Evolutionary conservation across 164 flowering plant species (phyloP).

Genomic region (Vitis rupestris): DNA sequence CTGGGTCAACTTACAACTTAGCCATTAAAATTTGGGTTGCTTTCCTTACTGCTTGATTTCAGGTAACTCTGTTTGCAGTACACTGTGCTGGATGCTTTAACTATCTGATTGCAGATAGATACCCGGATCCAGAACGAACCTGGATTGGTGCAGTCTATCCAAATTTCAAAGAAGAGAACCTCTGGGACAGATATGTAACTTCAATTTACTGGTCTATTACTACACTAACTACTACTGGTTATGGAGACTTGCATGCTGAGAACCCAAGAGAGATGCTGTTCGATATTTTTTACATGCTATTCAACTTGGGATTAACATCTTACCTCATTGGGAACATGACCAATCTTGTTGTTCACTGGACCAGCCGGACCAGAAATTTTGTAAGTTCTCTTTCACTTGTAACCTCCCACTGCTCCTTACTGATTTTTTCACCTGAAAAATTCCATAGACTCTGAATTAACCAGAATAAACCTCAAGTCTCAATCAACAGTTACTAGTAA

Average conservation of each 20-base stretch:
- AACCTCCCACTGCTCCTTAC: not conserved
- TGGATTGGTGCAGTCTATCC: slow-evolving; percentile 96
- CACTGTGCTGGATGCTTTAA: slow-evolving; percentile 94
- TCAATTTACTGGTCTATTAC: slow-evolving; percentile 96
- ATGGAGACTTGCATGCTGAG: slow-evolving; percentile 94
- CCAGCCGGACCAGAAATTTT: slow-evolving; percentile 90
- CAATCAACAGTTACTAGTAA: not conserved
- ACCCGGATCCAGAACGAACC: slow-evolving; percentile 76
- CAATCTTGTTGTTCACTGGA: slow-evolving; percentile 93
- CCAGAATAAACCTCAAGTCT: not conserved
- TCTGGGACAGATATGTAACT: slow-evolving; percentile 81
- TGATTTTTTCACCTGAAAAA: slow-evolving; percentile 6
- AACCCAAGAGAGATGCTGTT: slow-evolving; percentile 93
- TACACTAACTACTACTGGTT: slow-evolving; percentile 90
- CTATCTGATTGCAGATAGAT: slow-evolving; percentile 89
- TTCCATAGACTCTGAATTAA: too few species aligned
- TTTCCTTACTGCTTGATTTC: slow-evolving; percentile 13
- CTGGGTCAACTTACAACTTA: not conserved
- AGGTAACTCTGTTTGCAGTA: slow-evolving; percentile 94
- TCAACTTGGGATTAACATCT: slow-evolving; percentile 89
- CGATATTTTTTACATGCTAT: slow-evolving; percentile 84
- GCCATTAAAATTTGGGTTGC: not conserved
- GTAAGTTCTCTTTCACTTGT: slow-evolving; percentile 42
- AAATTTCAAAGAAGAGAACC: slow-evolving; percentile 70
- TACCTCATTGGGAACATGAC: slow-evolving; percentile 99